These are phyloP conservation scores for Clitocybe nebularis DNA, from an alignment of 1,284 basidiomycete species.

Conservation along the genomic window DNA sequence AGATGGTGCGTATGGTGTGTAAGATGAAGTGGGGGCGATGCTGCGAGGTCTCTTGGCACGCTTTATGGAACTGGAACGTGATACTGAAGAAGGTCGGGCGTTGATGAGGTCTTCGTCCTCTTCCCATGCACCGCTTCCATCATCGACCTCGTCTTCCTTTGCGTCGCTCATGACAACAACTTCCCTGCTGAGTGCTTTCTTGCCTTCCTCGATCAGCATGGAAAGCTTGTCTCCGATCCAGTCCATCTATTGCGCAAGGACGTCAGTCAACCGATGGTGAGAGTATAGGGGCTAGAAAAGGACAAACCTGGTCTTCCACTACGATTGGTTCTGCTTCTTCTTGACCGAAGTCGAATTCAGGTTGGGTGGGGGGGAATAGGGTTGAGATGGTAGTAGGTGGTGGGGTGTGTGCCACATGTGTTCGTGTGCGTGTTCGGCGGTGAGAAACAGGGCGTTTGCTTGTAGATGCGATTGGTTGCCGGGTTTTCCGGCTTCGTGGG, in stretches of 20 bases:
- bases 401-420: slow-evolving; percentile 12
- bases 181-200: slow-evolving; percentile 64
- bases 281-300: slow-evolving; percentile 3
- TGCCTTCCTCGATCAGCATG: slow-evolving; percentile 69
- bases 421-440: slow-evolving; percentile 15
- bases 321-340: slow-evolving; percentile 29
- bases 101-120: slow-evolving; percentile 39
- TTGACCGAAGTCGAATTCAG: slow-evolving; percentile 34
- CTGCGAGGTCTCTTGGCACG: slow-evolving; percentile 22
- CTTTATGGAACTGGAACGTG: slow-evolving; percentile 18
- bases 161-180: slow-evolving; percentile 70
- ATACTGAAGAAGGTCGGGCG: slow-evolving; percentile 18
- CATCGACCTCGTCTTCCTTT: slow-evolving; percentile 69
- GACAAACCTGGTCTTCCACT: slow-evolving; percentile 45
- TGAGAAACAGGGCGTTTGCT: slow-evolving; percentile 17
- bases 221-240: slow-evolving; percentile 68
- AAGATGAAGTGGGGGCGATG: slow-evolving; percentile 18
- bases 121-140: slow-evolving; percentile 67
- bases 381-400: slow-evolving; percentile 13
- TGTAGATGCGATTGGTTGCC: slow-evolving; percentile 9
- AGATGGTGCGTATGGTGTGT: slow-evolving; percentile 10
- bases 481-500: slow-evolving; percentile 17
- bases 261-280: neutral
- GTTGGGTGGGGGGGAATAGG: slow-evolving; percentile 25
- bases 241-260: slow-evolving; percentile 52